Evolutionary conservation across 148 eudicot genomes (phyloP).

Genomic region (Drosera capensis): DNA sequence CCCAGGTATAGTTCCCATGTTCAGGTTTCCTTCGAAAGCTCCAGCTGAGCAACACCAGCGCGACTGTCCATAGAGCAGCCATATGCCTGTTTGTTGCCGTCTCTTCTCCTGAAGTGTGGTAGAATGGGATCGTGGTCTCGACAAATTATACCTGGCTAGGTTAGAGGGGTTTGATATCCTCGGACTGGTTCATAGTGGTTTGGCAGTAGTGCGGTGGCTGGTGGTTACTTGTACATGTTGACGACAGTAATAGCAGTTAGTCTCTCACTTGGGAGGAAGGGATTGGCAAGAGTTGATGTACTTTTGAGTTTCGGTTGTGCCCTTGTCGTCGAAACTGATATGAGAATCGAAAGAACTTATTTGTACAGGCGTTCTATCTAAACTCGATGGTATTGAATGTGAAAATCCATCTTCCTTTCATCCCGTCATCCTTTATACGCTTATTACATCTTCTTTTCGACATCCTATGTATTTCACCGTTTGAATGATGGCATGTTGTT

Average conservation of each 20-base stretch:
- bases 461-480: too few species aligned
- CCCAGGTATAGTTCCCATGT: slow-evolving; percentile 28
- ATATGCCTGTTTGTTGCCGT: too few species aligned
- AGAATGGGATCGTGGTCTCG: background rate
- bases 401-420: too few species aligned
- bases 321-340: background rate
- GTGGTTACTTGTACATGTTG: slow-evolving; percentile 10
- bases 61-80: too few species aligned
- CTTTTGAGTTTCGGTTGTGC: background rate
- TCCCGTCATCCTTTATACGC: too few species aligned
- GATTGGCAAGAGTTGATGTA: background rate
- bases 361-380: slow-evolving; percentile 11
- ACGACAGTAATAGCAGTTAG: slow-evolving; percentile 4
- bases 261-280: background rate
- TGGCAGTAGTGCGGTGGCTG: background rate
- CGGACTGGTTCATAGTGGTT: too few species aligned
- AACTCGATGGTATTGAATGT: background rate
- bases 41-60: slow-evolving; percentile 1
- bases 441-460: too few species aligned
- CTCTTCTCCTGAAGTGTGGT: background rate
- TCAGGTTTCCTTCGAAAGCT: slow-evolving; percentile 45
- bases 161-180: too few species aligned
- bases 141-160: too few species aligned
- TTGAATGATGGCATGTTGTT: too few species aligned
- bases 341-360: slow-evolving; percentile 2